Percentiles rank a stretch among this genome's conserved stretches.
phyloP scores from a whole-genome alignment of 1,284 basidiomycete species.

The Ganoderma lucidum region DNA sequence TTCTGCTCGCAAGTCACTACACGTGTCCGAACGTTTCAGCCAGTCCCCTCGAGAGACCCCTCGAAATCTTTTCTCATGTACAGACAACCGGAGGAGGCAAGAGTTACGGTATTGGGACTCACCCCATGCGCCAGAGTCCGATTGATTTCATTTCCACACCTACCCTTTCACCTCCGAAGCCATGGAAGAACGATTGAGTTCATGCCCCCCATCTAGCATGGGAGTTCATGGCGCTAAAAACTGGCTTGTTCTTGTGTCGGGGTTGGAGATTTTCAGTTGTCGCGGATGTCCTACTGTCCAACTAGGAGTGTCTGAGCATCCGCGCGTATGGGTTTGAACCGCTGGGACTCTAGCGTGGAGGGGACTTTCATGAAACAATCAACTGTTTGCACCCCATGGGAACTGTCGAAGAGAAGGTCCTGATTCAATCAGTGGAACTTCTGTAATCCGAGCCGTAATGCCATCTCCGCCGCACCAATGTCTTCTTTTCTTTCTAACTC shows the following conservation, averaged over 20 bases:
- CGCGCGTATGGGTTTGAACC: too few relatives aligned
- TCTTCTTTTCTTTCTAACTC: too few relatives aligned
- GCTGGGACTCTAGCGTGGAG: too few relatives aligned
- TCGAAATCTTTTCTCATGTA: background rate
- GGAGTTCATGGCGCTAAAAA: too few relatives aligned
- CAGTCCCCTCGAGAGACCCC: background rate
- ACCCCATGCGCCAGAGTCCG: background rate
- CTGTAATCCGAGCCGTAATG: too few relatives aligned
- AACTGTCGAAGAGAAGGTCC: too few relatives aligned
- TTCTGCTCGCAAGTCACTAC: background rate
- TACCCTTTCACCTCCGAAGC: background rate
- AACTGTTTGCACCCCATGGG: too few relatives aligned
- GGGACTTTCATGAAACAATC: too few relatives aligned
- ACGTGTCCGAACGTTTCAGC: background rate
- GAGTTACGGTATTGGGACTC: background rate
- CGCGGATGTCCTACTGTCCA: background rate
- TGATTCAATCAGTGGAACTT: too few relatives aligned
- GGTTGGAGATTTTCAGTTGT: background rate
- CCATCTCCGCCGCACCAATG: too few relatives aligned
- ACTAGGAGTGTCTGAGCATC: background rate
- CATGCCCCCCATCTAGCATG: background rate
- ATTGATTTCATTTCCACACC: background rate
- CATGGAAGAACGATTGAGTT: background rate
- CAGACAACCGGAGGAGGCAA: background rate
- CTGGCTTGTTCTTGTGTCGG: too few relatives aligned